These are phyloP conservation scores for Tardiomyces digboiensis DNA, from an alignment of 1,139 yeast genomes.

Conservation along the genomic window DNA sequence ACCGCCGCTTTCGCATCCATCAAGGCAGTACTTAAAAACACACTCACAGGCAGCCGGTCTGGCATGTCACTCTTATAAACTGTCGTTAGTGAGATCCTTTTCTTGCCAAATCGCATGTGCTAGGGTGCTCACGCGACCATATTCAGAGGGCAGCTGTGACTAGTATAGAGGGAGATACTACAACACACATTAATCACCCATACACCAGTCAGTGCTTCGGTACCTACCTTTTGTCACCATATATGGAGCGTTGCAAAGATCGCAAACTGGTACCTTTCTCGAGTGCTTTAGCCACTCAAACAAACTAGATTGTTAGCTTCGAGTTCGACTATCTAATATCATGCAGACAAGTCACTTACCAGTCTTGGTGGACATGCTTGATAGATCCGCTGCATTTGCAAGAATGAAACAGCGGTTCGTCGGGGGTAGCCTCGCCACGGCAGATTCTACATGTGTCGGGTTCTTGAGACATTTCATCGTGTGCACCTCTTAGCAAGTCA, in stretches of 20 bases:
- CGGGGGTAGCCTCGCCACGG: constrained; percentile 75
- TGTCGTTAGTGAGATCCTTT: not conserved
- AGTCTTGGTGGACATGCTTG: constrained; percentile 86
- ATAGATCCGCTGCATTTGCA: constrained; percentile 94
- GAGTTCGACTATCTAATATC: not conserved
- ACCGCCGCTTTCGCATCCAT: constrained; percentile 10
- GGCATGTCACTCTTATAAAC: constrained; percentile 44
- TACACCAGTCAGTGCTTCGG: no score
- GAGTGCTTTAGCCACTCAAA: constrained; percentile 79
- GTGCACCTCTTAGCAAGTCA: no score
- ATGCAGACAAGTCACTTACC: constrained; percentile 27
- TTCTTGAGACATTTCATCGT: constrained; percentile 10
- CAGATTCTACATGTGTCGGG: constrained; percentile 79
- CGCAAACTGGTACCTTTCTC: constrained; percentile 60
- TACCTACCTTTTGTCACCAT: constrained; percentile 31
- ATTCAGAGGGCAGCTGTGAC: no score
- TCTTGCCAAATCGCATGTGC: no score
- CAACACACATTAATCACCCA: no score
- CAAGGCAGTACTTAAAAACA: constrained; percentile 26
- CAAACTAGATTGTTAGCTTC: constrained; percentile 26
- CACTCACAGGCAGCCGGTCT: constrained; percentile 42
- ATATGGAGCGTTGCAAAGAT: constrained; percentile 77
- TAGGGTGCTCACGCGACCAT: no score
- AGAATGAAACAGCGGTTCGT: constrained; percentile 82
- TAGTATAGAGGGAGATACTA: no score